Conservation (phyloP, 2,329 filamentous ascomycete species). For the Sclerotinia subarctica region DNA sequence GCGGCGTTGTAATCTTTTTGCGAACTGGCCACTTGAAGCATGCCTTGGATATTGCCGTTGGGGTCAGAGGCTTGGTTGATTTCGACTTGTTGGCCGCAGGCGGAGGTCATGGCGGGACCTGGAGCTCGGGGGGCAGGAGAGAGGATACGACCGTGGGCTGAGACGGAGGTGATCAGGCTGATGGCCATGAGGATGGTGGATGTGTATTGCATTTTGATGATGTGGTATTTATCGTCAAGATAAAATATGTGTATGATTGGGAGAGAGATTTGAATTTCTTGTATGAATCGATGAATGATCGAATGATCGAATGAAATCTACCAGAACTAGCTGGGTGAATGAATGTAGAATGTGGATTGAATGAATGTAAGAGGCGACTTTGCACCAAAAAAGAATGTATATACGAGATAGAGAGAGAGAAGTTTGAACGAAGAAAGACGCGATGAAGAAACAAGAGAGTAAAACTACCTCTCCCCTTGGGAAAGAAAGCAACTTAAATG, state of each 20-base stretch:
- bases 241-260: background rate
- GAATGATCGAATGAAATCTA: constrained; percentile 15
- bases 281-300: background rate
- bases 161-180: constrained; percentile 41
- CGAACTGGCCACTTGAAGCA: constrained; percentile 37
- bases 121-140: constrained; percentile 43
- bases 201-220: constrained; percentile 32
- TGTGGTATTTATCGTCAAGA: background rate
- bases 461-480: no score
- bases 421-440: constrained; percentile 12
- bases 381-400: constrained; percentile 20
- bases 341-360: constrained; percentile 12
- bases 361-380: constrained; percentile 21
- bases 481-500: constrained; percentile 18
- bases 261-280: background rate
- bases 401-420: background rate
- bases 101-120: constrained; percentile 42
- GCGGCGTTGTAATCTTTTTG: constrained; percentile 34
- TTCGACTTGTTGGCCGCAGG: constrained; percentile 45
- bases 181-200: constrained; percentile 28
- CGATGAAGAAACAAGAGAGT: constrained; percentile 11
- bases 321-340: constrained; percentile 22
- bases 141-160: constrained; percentile 49
- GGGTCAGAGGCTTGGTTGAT: constrained; percentile 36
- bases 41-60: constrained; percentile 39